Evolutionary conservation across 2,329 filamentous ascomycete genomes (phyloP).

Genomic region (Ciborinia camelliae): DNA sequence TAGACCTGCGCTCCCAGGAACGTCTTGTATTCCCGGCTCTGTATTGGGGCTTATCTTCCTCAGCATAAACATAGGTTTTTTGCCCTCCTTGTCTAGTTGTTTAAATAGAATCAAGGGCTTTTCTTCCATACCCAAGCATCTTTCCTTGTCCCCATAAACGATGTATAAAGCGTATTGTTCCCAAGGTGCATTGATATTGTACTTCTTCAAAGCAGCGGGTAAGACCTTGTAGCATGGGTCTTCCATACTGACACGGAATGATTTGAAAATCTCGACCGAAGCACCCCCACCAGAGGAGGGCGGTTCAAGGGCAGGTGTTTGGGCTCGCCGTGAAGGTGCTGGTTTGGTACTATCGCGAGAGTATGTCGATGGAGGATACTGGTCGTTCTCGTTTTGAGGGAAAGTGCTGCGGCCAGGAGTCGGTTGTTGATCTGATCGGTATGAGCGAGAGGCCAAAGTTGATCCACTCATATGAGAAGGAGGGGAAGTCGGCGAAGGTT

Average conservation of each 20-base stretch:
- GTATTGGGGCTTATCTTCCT: conserved; percentile 42
- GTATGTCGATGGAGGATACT: conserved; percentile 33
- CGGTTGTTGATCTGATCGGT: conserved; percentile 51
- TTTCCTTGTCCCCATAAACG: conserved; percentile 97
- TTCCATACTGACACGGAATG: conserved; percentile 95
- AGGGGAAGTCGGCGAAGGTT: conserved; percentile 68
- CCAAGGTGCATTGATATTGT: conserved; percentile 97
- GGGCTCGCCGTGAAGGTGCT: conserved; percentile 51
- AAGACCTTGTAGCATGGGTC: conserved; percentile 97
- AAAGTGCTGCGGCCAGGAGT: conserved; percentile 55
- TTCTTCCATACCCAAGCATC: conserved; percentile 86
- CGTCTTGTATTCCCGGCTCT: conserved; percentile 41
- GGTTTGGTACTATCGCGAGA: conserved; percentile 37
- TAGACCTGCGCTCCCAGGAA: conserved; percentile 27
- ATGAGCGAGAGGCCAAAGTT: conserved; percentile 59
- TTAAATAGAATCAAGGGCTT: conserved; percentile 96
- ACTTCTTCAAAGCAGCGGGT: conserved; percentile 92
- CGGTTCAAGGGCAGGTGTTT: conserved; percentile 61
- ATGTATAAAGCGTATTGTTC: conserved; percentile 97
- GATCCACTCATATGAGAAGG: conserved; percentile 39
- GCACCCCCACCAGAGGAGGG: conserved; percentile 47
- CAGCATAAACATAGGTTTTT: conserved; percentile 87
- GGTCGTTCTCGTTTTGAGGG: conserved; percentile 46
- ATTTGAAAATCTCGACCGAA: conserved; percentile 96
- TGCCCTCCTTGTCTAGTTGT: conserved; percentile 91